Evolutionary conservation across 441 rosid species (phyloP), one percentile per base, ranked within the genome.

Genomic region (California macrophylla): DNA sequence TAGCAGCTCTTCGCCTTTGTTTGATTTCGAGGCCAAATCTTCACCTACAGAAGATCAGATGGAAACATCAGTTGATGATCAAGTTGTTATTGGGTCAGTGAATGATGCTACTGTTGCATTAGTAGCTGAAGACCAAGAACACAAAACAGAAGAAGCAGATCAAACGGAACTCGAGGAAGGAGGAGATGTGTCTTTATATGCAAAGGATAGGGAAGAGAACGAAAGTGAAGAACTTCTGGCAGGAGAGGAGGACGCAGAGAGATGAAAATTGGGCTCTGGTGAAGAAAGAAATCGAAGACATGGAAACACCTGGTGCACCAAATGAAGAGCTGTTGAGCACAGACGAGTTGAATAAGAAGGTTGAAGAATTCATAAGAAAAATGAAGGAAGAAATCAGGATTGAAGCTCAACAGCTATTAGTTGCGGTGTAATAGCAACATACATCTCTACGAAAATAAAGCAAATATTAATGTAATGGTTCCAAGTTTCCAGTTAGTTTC

Each of bases 291-390:
- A 76, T 45, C 4, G 69, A 36, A 13, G 70, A 21, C 21, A 28
- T 24, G 6, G 74, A 54, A 64, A 63, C 18, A 47, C 62, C 26
- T 0, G 63, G 6, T n/a, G 68, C 34, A 32, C 64, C 21, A 23
- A 15, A 68, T 10, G 84, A 78, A 38, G 83, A 76, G 42, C 8
- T 64, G 20, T 15, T 63, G 30, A 79, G 80, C 25, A 74, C 82
- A 9, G 89, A 83, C 13, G 87, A 85, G 32, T 32, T 87, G 67
- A 85, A 85, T 68, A 78, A 61, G 72, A 83, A 73, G 66, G 12
- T 85, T 20, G 91, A 87, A 73, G 91, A 87, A 9, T 85, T 87
- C 42, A 87, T 83, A 34, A 85, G 85, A 77, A 87, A 81, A 81
- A 85, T 83, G 89, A 85, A 87, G 54, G 85, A 82, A 74, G 85